These are phyloP conservation scores for Clonostachys rosea DNA, from an alignment of 2,329 filamentous ascomycete genomes.

Conservation along the genomic window DNA sequence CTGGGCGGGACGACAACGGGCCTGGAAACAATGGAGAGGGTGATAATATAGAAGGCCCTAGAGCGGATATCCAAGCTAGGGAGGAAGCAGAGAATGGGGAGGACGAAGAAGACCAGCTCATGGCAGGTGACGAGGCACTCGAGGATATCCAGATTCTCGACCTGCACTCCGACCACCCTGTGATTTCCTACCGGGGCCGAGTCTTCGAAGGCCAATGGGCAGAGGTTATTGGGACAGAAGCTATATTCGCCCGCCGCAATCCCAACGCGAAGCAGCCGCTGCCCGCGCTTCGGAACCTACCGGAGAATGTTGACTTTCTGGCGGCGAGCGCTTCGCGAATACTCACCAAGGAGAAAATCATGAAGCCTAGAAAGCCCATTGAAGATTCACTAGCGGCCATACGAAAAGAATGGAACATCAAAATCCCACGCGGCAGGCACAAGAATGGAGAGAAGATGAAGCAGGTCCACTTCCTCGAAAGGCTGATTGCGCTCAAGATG, in stretches of 20 bases:
- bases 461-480: conserved; percentile 57
- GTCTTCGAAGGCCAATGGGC: conserved; percentile 80
- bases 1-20: neutral
- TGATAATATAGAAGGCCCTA: conserved; percentile 1
- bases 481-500: conserved; percentile 60
- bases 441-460: conserved; percentile 41
- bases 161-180: conserved; percentile 69
- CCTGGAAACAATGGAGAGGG: neutral
- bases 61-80: neutral
- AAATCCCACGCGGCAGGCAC: conserved; percentile 38
- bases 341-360: conserved; percentile 58
- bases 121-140: neutral
- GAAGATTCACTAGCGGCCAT: conserved; percentile 30
- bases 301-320: conserved; percentile 63
- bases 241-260: conserved; percentile 62
- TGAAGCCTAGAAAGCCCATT: conserved; percentile 39
- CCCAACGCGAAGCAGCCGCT: conserved; percentile 17
- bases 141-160: conserved; percentile 73
- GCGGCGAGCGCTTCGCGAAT: conserved; percentile 68
- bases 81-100: conserved; percentile 1
- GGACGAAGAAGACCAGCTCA: conserved; percentile 1
- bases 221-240: conserved; percentile 77
- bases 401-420: conserved; percentile 34
- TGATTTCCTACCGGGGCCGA: conserved; percentile 75
- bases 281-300: conserved; percentile 44